Evolutionary conservation across 805 yeast species (phyloP).

Genomic region (Hanseniaspora guilliermondii): DNA sequence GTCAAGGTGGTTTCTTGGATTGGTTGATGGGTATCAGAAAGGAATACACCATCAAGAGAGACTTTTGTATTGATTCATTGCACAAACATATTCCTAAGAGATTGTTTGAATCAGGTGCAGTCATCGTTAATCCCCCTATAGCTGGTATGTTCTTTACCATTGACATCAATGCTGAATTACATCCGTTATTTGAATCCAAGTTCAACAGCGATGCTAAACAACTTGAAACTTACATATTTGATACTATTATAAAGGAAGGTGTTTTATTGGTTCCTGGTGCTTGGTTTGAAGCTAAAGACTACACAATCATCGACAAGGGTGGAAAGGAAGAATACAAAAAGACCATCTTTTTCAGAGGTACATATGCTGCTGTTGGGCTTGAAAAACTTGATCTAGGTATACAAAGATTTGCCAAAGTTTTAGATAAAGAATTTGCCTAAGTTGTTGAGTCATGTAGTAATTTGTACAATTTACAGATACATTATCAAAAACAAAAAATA

Average conservation of each 20-base stretch:
- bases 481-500: neutral
- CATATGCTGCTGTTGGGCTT: constrained; percentile 73
- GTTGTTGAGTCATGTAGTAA: constrained; percentile 1
- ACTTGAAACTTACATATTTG: constrained; percentile 54
- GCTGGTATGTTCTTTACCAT: constrained; percentile 85
- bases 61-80: constrained; percentile 69
- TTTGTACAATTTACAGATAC: too few species aligned
- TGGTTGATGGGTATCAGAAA: constrained; percentile 78
- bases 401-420: constrained; percentile 55
- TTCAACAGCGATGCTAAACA: constrained; percentile 45
- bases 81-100: constrained; percentile 42
- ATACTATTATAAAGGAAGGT: constrained; percentile 46
- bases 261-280: constrained; percentile 71
- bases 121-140: constrained; percentile 43
- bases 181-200: constrained; percentile 57
- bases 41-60: constrained; percentile 80
- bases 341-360: constrained; percentile 66
- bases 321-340: constrained; percentile 33
- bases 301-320: constrained; percentile 23
- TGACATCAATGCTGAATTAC: constrained; percentile 60
- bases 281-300: constrained; percentile 43
- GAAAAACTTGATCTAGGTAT: constrained; percentile 50
- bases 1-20: constrained; percentile 74
- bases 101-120: constrained; percentile 18
- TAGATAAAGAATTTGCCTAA: constrained; percentile 38